Evolutionary conservation across 2,329 filamentous ascomycete genomes (phyloP).

Genomic region (Endocalyx cinctus): DNA sequence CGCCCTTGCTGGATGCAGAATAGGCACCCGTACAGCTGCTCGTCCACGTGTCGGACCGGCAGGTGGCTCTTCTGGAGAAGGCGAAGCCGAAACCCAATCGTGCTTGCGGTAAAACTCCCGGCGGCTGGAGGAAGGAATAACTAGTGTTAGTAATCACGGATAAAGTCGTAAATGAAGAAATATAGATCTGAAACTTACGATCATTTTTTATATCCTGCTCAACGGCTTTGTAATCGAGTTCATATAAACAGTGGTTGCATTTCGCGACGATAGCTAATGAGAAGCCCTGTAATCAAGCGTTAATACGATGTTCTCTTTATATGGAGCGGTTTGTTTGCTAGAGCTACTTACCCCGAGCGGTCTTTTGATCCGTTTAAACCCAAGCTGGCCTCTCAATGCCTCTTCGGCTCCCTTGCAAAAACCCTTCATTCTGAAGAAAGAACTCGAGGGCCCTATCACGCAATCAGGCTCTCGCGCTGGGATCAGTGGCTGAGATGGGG

Average conservation of each 20-base stretch:
- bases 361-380: conserved; percentile 47
- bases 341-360: conserved; percentile 34
- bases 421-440: conserved; percentile 48
- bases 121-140: conserved; percentile 29
- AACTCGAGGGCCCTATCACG: conserved; percentile 41
- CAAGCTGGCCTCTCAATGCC: conserved; percentile 41
- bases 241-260: conserved; percentile 49
- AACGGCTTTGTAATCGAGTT: conserved; percentile 49
- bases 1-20: conserved; percentile 48
- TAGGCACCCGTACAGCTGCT: conserved; percentile 49
- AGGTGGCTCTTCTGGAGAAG: conserved; percentile 55
- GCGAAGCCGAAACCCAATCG: conserved; percentile 47
- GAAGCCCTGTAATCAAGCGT: conserved; percentile 31
- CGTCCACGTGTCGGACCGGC: conserved; percentile 43
- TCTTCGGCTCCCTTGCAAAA: conserved; percentile 53
- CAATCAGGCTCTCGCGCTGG: conserved; percentile 30
- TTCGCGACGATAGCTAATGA: conserved; percentile 42
- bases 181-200: conserved; percentile 31
- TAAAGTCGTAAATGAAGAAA: too few species aligned
- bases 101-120: conserved; percentile 42
- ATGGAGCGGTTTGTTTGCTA: neutral
- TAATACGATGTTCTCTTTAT: neutral
- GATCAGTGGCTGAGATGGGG: conserved; percentile 11
- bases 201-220: conserved; percentile 46
- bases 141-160: too few species aligned